A percentile compares a stretch with the other conserved stretches of the same genome.
Conservation (phyloP, 2,329 filamentous ascomycete species). For the Paecilomyces variotii region DNA sequence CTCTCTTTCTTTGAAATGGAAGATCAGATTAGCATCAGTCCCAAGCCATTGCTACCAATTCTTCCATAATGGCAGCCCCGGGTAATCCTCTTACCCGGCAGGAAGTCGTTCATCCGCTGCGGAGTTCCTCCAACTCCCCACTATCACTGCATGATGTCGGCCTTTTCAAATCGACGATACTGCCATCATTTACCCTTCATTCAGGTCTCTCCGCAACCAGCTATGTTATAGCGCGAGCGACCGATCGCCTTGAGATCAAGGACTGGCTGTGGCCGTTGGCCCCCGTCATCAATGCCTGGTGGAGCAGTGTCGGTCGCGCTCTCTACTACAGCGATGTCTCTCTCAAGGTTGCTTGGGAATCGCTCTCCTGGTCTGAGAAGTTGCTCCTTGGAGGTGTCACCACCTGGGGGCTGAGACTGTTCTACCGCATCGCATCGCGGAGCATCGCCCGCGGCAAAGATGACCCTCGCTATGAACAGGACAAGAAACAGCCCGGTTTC, state of each 20-base stretch:
- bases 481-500: constrained; percentile 47
- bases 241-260: constrained; percentile 51
- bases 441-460: constrained; percentile 45
- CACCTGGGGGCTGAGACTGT: constrained; percentile 49
- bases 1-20: neutral
- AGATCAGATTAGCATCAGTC: neutral
- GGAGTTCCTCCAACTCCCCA: neutral
- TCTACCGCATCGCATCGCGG: constrained; percentile 46
- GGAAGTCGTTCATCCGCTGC: neutral
- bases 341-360: constrained; percentile 38
- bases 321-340: constrained; percentile 41
- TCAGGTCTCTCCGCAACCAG: constrained; percentile 45
- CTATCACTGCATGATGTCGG: constrained; percentile 31
- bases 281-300: constrained; percentile 53
- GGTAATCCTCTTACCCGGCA: constrained; percentile 4
- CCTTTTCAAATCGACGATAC: constrained; percentile 45
- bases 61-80: neutral
- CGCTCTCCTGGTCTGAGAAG: constrained; percentile 47
- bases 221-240: constrained; percentile 45
- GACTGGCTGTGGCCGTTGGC: constrained; percentile 52
- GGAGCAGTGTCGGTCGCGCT: constrained; percentile 49
- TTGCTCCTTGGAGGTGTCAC: constrained; percentile 50
- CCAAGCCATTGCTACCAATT: neutral
- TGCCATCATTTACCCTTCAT: constrained; percentile 49
- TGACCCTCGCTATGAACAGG: constrained; percentile 47